Percentiles rank a stretch among this genome's conserved stretches.
These are phyloP conservation scores for Tuctoria greenei DNA, from an alignment of 176 grass and related monocot species.

Conservation along the genomic window DNA sequence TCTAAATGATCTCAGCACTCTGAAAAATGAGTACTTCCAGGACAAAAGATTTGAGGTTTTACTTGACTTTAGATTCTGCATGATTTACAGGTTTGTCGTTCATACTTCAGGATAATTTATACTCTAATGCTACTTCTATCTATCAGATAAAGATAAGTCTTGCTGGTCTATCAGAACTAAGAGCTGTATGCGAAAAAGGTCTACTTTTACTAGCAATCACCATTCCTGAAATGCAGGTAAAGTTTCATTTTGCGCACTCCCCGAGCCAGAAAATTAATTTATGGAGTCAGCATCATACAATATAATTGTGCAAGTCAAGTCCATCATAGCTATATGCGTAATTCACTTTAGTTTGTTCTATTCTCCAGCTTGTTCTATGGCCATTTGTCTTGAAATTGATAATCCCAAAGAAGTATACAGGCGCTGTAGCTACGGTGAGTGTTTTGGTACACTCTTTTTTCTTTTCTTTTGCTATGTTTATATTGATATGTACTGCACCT, in stretches of 20 bases:
- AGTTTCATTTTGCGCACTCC: conserved; percentile 6
- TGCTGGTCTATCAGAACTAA: conserved; percentile 71
- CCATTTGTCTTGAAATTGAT: conserved; percentile 98
- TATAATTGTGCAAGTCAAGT: neutral
- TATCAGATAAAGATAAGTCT: conserved; percentile 67
- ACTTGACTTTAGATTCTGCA: conserved; percentile 18
- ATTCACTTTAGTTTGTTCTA: conserved; percentile 24
- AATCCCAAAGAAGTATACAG: conserved; percentile 85
- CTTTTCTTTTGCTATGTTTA: neutral
- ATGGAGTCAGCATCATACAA: conserved; percentile 1
- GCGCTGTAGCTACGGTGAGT: conserved; percentile 81
- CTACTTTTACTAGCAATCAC: conserved; percentile 98
- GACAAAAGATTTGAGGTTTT: conserved; percentile 85
- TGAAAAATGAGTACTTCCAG: conserved; percentile 69
- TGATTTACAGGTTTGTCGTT: conserved; percentile 2
- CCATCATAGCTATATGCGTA: conserved; percentile 22
- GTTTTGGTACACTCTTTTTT: conserved; percentile 5
- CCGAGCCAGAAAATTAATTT: conserved; percentile 20
- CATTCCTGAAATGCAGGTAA: conserved; percentile 98
- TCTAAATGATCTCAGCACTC: conserved; percentile 56
- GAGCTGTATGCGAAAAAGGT: conserved; percentile 89
- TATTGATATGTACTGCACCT: conserved; percentile 21
- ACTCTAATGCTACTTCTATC: conserved; percentile 22
- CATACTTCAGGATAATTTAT: conserved; percentile 25
- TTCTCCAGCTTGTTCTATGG: conserved; percentile 86